Base-by-base conservation (phyloP, 106 monocot genomes). In the Phalaenopsis aphrodite region DNA sequence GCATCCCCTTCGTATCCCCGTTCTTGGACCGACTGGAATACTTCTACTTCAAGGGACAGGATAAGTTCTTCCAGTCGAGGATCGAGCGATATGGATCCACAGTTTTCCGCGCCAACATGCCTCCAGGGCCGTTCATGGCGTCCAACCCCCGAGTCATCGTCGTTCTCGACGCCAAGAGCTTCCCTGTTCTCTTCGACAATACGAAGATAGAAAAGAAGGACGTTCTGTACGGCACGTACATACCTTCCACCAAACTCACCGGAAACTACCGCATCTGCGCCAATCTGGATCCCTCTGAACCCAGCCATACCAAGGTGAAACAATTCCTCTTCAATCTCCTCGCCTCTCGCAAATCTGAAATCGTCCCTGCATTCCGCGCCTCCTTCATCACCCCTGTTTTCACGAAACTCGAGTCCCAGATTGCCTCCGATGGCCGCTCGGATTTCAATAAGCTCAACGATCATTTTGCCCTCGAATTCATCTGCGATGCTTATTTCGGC, bases 261-360 rank as follows among this genome's bases (percentile, higher is more conserved):
- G 91, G 91, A 18, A 86, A 88, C 24, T 76, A 83, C 83, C 88
- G 91, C 5, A 82, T 84, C 82, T 88, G 86, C 78, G 77, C 90
- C 77, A 86, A 91, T 82, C 90, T 91, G 75, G 90, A 91, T 75
- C 84, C 91, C 0, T 86, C 91, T 48, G 88, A 91, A n/a, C 78
- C 78, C 49, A 85, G 37, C 75, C 91, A 88, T 78, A 57, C 82
- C 19, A 82, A 79, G 45, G 39, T 86, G 65, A 91, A 91, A 57
- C 73, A 84, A 41, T 83, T 86, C 56, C 76, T 91, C 69, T 48
- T 47, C 80, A 81, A 79, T 46, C 61, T 86, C 19, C 72, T 88
- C 11, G 81, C 83, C 42, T 56, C 80, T 9, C 77, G 85, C 0
- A 85, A 85, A n/a, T 12, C 48, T 48, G 11, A 68, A 43, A 3